Base-by-base conservation (phyloP, 768 basidiomycete genomes). In the Panaeolus papilionaceus region DNA sequence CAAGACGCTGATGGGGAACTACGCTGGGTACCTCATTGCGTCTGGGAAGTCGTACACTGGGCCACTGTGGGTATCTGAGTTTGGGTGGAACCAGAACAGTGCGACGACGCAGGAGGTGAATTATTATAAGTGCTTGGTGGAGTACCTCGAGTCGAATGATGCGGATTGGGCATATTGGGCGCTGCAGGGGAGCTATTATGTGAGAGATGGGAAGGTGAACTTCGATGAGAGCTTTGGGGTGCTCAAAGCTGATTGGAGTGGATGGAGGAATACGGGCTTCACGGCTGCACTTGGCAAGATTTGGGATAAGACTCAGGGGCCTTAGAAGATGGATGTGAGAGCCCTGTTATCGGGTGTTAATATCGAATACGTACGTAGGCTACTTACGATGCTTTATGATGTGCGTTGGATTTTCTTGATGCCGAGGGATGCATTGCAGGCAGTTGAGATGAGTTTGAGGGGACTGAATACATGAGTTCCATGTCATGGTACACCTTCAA, bases 161-260 rank as follows among this genome's bases (percentile, higher is more conserved):
- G 71, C 71, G 62, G 71, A 72, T 45, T 72, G 71, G 71, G 67
- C 69, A 40, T 67, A 67, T 61, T 72, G 71, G 71, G 71, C 65
- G 23, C 64, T 72, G 65, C 65, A 67, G 68, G 71, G 71, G 26
- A 62, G 58, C 16, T 72, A 72, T 51, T 72, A 72, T 63, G 71
- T 72, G 3, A 51, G 71, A 28, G 68, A 72, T 6, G 64, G 64
- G 18, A 44, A 42, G 58, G 64, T 72, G 23, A 66, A 70, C 40
- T 70, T 66, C 49, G 69, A 70, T 39, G 71, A 72, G 47, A 64
- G 66, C 38, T 72, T 69, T 44, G 71, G 71, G 38, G 28, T 72
- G 45, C 49, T 72, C 33, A 72, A 66, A 20, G 37, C 20, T 14
- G 67, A 72, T 58, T 72, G 71, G 71, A 72, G 71, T 40, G 69